Evolutionary conservation across 805 yeast genomes (phyloP), one percentile per base, ranked within the genome.

Genomic region (Lachancea mirantina): DNA sequence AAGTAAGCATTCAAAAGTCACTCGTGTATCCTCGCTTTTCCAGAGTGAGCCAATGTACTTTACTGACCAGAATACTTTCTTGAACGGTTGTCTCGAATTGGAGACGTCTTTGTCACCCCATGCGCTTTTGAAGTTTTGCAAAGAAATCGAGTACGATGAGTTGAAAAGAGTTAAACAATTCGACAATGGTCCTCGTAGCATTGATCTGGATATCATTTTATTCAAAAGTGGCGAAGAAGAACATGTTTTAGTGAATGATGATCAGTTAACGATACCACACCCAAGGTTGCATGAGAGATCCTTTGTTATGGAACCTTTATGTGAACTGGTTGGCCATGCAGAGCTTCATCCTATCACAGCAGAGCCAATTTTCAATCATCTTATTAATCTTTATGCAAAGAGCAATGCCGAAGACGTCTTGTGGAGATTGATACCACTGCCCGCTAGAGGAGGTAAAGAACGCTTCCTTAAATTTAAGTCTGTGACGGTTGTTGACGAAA

Each of bases 41-140:
- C 76, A 80, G 38, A 84, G 96, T 14, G 84, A 79, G 46, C 97
- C 99, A 23, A 89, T 92, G 97, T 92, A 87, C 56, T 75, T 69
- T 41, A 57, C 68, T 21, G 83, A 85, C 35, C 99, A 92, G 59
- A 69, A 75, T 2, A 77, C 76, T 46, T 92, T 92, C 50, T 62
- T 77, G 46, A 92, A 92, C 55, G 97, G 96, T 2, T 94, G 78
- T 3, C 50, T 84, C 10, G 73, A 78, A 42, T 64, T 82, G 10
- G 38, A 58, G n/a, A 88, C 96, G 0, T 42, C 42, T 0, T 63
- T 78, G 13, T 43, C 64, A 3, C 97, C 99, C 1, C 64, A 67
- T 20, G 78, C 74, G 1, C 60, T 92, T 10, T 61, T 92, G 19
- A 52, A 54, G 14, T 58, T 67, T 6, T 57, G 88, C 37, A 89